Conservation (phyloP, 768 basidiomycete genomes). For the Dioszegia hungarica region DNA sequence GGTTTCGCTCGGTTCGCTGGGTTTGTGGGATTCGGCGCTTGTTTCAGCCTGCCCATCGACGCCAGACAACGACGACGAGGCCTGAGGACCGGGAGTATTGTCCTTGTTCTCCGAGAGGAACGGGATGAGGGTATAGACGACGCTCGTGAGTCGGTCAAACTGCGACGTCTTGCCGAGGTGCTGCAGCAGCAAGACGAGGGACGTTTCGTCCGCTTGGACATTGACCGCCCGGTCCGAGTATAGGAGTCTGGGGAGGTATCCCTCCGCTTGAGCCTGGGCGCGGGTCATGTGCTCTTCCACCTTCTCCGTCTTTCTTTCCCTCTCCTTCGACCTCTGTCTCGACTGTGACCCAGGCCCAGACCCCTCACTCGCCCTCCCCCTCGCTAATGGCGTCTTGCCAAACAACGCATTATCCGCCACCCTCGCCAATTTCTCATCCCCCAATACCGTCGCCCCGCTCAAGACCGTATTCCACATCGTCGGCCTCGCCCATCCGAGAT, state of each 20-base stretch:
- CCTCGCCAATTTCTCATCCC: conserved; percentile 14
- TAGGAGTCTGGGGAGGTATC: neutral
- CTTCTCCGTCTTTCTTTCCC: neutral
- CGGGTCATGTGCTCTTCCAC: neutral
- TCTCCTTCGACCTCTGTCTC: no score
- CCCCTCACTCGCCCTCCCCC: neutral
- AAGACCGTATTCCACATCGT: conserved; percentile 19
- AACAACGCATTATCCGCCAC: conserved; percentile 17
- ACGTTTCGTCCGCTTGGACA: conserved; percentile 1
- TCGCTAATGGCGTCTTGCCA: conserved; percentile 1
- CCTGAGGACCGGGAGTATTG: no score
- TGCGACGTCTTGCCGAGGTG: conserved; percentile 14
- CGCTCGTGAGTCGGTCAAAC: conserved; percentile 1
- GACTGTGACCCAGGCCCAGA: no score
- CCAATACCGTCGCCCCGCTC: conserved; percentile 10
- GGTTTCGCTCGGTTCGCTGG: neutral
- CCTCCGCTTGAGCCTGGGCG: neutral
- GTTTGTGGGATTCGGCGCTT: neutral
- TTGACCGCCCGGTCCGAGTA: neutral
- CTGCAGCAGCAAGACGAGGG: conserved; percentile 3
- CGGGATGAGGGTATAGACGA: conserved; percentile 17
- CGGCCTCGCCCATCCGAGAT: conserved; percentile 12
- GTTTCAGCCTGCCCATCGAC: no score
- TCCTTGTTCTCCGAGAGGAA: conserved; percentile 2
- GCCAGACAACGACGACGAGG: no score